Evolutionary conservation across 257 asterid genomes (phyloP), one percentile per base, ranked within the genome.

Genomic region (Coffea canephora): DNA sequence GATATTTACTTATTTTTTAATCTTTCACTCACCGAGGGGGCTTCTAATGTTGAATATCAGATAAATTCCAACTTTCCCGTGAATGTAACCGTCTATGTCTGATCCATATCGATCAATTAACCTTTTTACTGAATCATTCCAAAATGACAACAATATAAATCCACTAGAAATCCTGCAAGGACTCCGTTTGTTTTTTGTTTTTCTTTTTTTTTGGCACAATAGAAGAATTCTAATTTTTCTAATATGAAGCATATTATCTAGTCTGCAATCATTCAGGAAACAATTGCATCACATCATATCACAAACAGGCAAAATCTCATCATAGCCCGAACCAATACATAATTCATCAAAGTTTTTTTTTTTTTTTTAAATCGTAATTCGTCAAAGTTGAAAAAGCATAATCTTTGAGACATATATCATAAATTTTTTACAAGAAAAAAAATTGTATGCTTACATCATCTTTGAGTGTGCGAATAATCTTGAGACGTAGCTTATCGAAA

Each of bases 401-500:
- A 39, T 2, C 43, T 39, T 39, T 39, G 43, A 39, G 43, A 39
- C 43, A 2, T 4, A 39, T 2, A 39, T 6, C 18, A 21, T 15
- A 27, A 41, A 75, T 39, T 34, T 6, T 25, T 12, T 3, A 57
- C 39, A 27, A 70, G 23, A 67, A 25, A 19, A 13, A 39, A 41
- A 65, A 14, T 50, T 21, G 79, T 2, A 41, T 73, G 80, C 93
- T 87, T 83, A 91, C 98, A 78, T 93, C 87, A 14, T 92, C 93
- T 82, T 92, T 94, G 76, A 94, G 86, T 65, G 83, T 91, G 70
- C 97, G 97, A 78, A 91, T 84, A 83, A 91, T 89, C 78, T 93
- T 89, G 82, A 89, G 87, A 70, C 98, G 98, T 71, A 94, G 93
- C 75, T 82, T 86, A 78, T 94, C 98, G 86, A 87, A 94, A 87